Evolutionary conservation across 257 asterid genomes (phyloP), one percentile per base, ranked within the genome.

Genomic region (Solanum medicagineum): DNA sequence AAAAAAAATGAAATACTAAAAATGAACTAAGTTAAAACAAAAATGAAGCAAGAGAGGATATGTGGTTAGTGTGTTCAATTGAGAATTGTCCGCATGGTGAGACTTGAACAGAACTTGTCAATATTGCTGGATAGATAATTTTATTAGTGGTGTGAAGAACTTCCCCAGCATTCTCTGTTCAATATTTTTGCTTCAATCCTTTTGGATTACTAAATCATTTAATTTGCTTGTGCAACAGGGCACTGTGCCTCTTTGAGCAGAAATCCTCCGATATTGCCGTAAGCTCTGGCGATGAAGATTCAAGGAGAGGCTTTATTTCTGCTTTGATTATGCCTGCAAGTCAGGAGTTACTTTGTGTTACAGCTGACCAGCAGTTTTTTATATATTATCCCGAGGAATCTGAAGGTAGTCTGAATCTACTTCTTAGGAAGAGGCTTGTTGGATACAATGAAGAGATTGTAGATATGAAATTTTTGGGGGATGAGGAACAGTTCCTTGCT

Each of bases 291-390:
- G 88, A 87, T 49, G 99, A 93, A 88, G 97, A 94, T 87, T 89
- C 90, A 80, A 93, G 88, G 86, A 92, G 99, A 84, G 98, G 99
- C 69, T 95, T 97, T 88, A 93, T 89, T 81, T 94, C 98, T 54
- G 98, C 97, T 47, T 84, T 87, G 91, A 90, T 95, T 94, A 92
- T 95, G 81, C 99, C 97, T n/a, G 85, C 90, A 73, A 90, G 89
- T 87, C 94, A 91, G 71, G 99, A 96, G 62, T 86, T 95, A 88
- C 92, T 95, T 22, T 94, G 98, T 87, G 98, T 90, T 88, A 97
- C 99, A 49, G 98, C 92, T 86, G 99, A 97, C 86, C 99, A 95
- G 89, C 99, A 97, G 90, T 97, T 97, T 91, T 93, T 95, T 75
- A 84, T 94, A 74, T 97, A 95, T 90, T 94, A 87, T 89, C 88